phyloP scores from a whole-genome alignment of 495 filamentous ascomycete species.

The Hypoxylon intermedium region DNA sequence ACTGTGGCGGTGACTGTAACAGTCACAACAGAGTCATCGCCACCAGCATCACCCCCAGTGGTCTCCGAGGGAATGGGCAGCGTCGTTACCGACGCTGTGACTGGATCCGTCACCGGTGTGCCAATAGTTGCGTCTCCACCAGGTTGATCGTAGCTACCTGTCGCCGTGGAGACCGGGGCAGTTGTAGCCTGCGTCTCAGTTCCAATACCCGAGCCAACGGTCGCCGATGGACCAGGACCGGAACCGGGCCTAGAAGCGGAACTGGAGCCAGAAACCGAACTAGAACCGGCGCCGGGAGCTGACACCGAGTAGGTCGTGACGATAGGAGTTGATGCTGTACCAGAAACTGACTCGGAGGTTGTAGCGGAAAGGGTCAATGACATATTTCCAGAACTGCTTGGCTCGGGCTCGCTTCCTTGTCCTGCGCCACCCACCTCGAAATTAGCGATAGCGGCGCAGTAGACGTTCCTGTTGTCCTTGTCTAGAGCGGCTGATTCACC shows the following conservation, averaged over 20 bases:
- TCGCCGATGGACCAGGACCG: slow-evolving; percentile 13
- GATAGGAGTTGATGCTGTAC: background rate
- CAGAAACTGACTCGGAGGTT: slow-evolving; percentile 6
- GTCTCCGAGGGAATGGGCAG: slow-evolving; percentile 23
- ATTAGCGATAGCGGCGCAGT: slow-evolving; percentile 75
- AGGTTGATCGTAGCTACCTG: slow-evolving; percentile 35
- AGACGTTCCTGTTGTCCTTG: slow-evolving; percentile 72
- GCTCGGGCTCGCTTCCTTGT: slow-evolving; percentile 9
- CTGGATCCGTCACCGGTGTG: slow-evolving; percentile 8
- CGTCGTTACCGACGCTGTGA: slow-evolving; percentile 11
- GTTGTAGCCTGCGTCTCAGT: slow-evolving; percentile 23
- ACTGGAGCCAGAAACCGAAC: slow-evolving; percentile 19
- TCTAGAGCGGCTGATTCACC: slow-evolving; percentile 63
- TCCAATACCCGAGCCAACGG: background rate
- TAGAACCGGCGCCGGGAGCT: slow-evolving; percentile 16
- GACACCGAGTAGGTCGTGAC: background rate
- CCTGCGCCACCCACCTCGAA: slow-evolving; percentile 32
- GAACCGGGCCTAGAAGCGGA: slow-evolving; percentile 11
- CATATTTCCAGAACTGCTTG: slow-evolving; percentile 11
- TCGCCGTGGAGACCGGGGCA: slow-evolving; percentile 21
- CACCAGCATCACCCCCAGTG: slow-evolving; percentile 4
- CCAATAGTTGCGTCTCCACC: slow-evolving; percentile 21
- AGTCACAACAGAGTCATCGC: slow-evolving; percentile 22
- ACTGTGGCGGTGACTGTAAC: slow-evolving; percentile 40
- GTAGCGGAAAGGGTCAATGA: slow-evolving; percentile 10